Evolutionary conservation across 495 filamentous ascomycete species (phyloP).

Genomic region (Penicillium dipodomyicola): DNA sequence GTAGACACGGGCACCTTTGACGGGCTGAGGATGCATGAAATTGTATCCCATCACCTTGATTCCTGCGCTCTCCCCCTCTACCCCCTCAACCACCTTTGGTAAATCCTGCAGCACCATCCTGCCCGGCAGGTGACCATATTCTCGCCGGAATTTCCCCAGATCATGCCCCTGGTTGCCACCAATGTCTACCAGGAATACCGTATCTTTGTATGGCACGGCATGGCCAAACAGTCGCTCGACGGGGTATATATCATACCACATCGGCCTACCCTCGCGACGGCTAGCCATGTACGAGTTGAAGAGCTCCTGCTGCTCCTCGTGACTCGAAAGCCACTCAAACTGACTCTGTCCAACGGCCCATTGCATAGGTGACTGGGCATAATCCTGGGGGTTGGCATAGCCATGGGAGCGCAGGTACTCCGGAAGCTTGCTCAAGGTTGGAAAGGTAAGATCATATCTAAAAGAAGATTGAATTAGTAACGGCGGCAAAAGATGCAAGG

Average conservation of each 20-base stretch:
- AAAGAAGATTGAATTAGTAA: not conserved
- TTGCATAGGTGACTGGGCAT: conserved; percentile 36
- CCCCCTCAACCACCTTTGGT: conserved; percentile 29
- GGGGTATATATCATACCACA: conserved; percentile 42
- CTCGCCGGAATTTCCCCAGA: conserved; percentile 26
- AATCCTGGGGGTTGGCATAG: conserved; percentile 36
- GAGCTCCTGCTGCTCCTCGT: conserved; percentile 28
- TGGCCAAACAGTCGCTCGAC: conserved; percentile 25
- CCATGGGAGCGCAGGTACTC: conserved; percentile 32
- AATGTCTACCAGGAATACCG: conserved; percentile 42
- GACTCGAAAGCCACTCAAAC: conserved; percentile 40
- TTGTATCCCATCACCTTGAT: conserved; percentile 37
- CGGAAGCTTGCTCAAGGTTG: conserved; percentile 36
- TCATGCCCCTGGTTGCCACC: conserved; percentile 46
- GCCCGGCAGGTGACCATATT: conserved; percentile 22
- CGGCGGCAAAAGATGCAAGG: not conserved
- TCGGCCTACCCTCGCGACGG: conserved; percentile 32
- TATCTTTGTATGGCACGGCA: conserved; percentile 24
- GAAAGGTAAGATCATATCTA: conserved; percentile 40
- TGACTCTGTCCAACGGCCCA: conserved; percentile 43
- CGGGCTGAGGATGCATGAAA: conserved; percentile 36
- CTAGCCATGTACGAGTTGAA: conserved; percentile 46
- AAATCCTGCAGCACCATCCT: conserved; percentile 35
- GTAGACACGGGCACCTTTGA: conserved; percentile 39
- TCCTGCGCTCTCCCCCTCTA: conserved; percentile 11